Conservation (phyloP, 345 rosid genomes). For the Ceriops zippeliana region DNA sequence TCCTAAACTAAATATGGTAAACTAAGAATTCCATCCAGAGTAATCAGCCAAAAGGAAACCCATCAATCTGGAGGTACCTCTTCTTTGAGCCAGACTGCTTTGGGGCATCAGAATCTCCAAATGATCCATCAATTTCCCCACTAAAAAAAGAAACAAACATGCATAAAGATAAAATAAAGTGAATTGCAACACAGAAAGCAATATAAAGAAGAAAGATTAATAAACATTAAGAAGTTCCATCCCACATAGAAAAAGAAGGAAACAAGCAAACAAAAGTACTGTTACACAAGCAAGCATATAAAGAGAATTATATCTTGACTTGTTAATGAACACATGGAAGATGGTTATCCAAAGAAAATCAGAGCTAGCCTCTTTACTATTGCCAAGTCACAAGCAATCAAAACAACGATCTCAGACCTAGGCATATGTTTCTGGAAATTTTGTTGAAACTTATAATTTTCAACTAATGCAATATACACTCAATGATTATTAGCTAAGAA, state of each 20-base stretch:
- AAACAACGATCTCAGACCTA: too few relatives aligned
- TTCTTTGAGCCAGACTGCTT: slow-evolving; percentile 25
- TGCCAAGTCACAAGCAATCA: too few relatives aligned
- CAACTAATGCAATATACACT: too few relatives aligned
- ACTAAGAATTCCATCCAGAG: neutral
- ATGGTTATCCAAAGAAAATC: too few relatives aligned
- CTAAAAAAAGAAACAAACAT: slow-evolving; percentile 33
- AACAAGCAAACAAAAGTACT: too few relatives aligned
- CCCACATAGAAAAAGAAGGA: too few relatives aligned
- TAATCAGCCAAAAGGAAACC: slow-evolving; percentile 38
- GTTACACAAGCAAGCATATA: too few relatives aligned
- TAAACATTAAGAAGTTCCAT: neutral
- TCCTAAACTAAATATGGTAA: neutral
- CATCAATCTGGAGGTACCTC: slow-evolving; percentile 27
- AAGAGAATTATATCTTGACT: too few relatives aligned
- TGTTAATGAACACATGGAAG: too few relatives aligned
- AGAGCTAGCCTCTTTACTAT: too few relatives aligned
- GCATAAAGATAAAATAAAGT: neutral
- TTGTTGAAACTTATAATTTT: too few relatives aligned
- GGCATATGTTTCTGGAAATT: too few relatives aligned
- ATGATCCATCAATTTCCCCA: slow-evolving; percentile 55
- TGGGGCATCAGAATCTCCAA: slow-evolving; percentile 60
- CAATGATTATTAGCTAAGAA: neutral
- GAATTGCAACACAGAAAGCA: neutral
- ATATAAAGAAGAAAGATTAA: neutral